Evolutionary conservation across 768 basidiomycete species (phyloP).

Genomic region (Termitomyces titanicus): DNA sequence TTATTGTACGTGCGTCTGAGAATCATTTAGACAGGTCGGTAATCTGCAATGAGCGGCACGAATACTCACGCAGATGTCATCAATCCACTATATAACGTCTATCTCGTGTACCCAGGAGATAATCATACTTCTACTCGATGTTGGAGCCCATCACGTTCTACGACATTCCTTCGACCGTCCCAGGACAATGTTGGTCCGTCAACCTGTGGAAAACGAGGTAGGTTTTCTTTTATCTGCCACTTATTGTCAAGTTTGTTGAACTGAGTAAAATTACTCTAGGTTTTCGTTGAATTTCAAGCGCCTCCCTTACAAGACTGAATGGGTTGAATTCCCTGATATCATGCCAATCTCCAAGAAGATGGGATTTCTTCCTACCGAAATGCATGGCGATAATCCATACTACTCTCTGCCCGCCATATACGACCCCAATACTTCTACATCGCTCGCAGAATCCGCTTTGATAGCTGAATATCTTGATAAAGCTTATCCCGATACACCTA

Average conservation of each 20-base stretch:
- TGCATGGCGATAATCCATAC: conserved; percentile 25
- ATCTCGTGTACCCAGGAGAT: too few species aligned
- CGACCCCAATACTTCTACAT: conserved; percentile 30
- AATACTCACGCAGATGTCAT: too few species aligned
- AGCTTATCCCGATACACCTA: conserved; percentile 32
- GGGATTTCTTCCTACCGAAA: conserved; percentile 26
- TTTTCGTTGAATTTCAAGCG: conserved; percentile 27
- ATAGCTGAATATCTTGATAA: conserved; percentile 47
- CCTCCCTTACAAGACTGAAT: conserved; percentile 36
- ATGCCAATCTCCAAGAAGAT: conserved; percentile 26
- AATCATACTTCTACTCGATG: neutral
- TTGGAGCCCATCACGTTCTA: conserved; percentile 1
- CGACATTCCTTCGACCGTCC: conserved; percentile 22
- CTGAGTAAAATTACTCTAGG: conserved; percentile 6
- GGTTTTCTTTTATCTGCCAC: neutral
- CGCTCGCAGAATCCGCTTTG: conserved; percentile 35
- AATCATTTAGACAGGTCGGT: too few species aligned
- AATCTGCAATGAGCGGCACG: too few species aligned
- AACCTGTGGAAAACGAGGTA: conserved; percentile 37
- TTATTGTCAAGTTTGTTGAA: neutral
- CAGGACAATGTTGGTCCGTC: conserved; percentile 32
- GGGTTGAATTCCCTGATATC: conserved; percentile 43
- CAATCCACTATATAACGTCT: too few species aligned
- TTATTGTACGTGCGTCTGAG: too few species aligned
- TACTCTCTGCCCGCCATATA: conserved; percentile 41